phyloP scores from a whole-genome alignment of 2,329 filamentous ascomycete genomes.

The Hypocrella siamensis region DNA sequence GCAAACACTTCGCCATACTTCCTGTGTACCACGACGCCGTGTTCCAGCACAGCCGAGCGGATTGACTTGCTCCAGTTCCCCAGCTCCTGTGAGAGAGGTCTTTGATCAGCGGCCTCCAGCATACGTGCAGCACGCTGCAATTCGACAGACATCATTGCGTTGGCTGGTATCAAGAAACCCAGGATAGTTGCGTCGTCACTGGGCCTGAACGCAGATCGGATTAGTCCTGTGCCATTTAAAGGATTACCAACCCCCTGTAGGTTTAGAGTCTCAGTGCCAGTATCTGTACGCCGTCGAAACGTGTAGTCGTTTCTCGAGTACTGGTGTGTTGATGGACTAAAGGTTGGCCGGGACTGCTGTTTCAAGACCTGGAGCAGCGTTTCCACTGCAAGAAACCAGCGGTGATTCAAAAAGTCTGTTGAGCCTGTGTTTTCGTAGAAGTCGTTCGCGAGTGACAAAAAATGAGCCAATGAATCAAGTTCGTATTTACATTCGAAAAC shows the following conservation, averaged over 20 bases:
- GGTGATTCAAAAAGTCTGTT: constrained; percentile 57
- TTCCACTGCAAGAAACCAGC: constrained; percentile 68
- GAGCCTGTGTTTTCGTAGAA: constrained; percentile 71
- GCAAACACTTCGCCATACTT: constrained; percentile 69
- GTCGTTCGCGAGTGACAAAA: constrained; percentile 71
- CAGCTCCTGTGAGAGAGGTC: constrained; percentile 35
- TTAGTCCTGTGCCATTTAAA: constrained; percentile 70
- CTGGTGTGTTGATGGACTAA: constrained; percentile 47
- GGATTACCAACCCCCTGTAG: constrained; percentile 82
- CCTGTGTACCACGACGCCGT: constrained; percentile 65
- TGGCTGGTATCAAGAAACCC: constrained; percentile 87
- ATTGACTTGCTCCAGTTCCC: constrained; percentile 47
- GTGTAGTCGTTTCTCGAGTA: constrained; percentile 68
- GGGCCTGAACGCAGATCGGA: constrained; percentile 84
- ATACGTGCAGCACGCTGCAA: constrained; percentile 58
- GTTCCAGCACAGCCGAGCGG: constrained; percentile 62
- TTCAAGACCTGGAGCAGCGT: constrained; percentile 59
- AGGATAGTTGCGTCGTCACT: constrained; percentile 91
- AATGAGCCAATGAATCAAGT: constrained; percentile 86
- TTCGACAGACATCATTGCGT: constrained; percentile 92
- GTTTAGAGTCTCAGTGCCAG: constrained; percentile 80
- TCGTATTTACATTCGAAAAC: constrained; percentile 99
- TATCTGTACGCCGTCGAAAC: constrained; percentile 66
- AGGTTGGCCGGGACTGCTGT: constrained; percentile 68
- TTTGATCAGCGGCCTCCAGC: constrained; percentile 44